Base-by-base conservation (phyloP, 2,329 filamentous ascomycete genomes). In the Metarhizium brunneum region DNA sequence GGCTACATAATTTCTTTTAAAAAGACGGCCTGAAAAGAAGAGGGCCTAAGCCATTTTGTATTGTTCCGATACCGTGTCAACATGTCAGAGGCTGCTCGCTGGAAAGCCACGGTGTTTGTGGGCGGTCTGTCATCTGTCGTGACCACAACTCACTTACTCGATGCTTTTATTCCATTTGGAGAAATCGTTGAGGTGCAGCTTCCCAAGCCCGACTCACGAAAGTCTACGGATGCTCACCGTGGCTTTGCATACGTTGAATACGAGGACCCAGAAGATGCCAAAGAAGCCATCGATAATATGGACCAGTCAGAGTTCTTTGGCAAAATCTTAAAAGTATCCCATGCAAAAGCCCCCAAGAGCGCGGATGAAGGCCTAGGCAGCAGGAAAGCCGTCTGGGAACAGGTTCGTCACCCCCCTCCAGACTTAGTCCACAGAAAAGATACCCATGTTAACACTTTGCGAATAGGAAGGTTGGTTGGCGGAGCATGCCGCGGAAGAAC, bases 221-320 rank as follows among this genome's bases (percentile, higher is more conserved):
- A 89, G 59, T 84, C 87, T 6, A 84, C 81, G 50, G 89, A 95
- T 45, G 76, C 84, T 35, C 94, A 99, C 70, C 81, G 92, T 53
- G 94, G 95, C 1, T 99, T 97, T 71, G 94, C 92, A 57, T 97
- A 99, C 69, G 89, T 99, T 52, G 94, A 99, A 68, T 99, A 89
- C 66, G 91, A 96, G 65, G 82, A 90, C 56, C 80, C 84, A 13
- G 83, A 86, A 56, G 94, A 99, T 72, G 92, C 92, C 32, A 86
- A 86, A 66, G 92, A 97, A 72, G 94, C 94, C 52, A 96, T 99
- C 69, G 91, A 97, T 78, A 99, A 99, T 69, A 97, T 99, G 92
- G 90, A 99, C 68, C 91, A 96, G 69, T 88, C 92, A 58, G 92
- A 97, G 73, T 82, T 99, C 49, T 97, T 92, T 68, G 95, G 94